Evolutionary conservation across 164 flowering plant genomes (phyloP).

Genomic region (Paratinospora sagittata): DNA sequence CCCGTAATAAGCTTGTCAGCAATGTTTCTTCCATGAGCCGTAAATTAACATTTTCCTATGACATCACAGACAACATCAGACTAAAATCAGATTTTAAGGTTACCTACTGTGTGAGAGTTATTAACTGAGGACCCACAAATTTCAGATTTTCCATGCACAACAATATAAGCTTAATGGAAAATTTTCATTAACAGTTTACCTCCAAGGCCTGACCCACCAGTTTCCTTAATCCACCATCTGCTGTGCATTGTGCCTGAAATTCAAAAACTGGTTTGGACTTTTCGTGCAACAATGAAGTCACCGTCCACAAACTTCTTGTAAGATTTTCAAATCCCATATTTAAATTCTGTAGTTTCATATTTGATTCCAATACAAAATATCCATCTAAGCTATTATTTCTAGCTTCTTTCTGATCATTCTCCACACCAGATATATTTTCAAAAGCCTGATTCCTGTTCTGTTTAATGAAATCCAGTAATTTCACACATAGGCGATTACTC

Average conservation of each 20-base stretch:
- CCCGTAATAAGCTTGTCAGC: conserved; percentile 64
- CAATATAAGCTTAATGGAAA: not conserved
- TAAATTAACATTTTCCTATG: conserved; percentile 37
- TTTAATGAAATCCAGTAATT: conserved; percentile 52
- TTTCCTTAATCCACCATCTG: conserved; percentile 15
- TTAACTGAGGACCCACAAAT: not conserved
- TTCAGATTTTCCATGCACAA: too few relatives aligned
- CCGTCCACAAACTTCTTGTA: conserved; percentile 47
- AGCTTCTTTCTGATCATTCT: conserved; percentile 20
- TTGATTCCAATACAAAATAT: conserved; percentile 66
- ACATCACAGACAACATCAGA: not conserved
- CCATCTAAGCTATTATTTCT: conserved; percentile 37
- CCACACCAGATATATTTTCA: conserved; percentile 12
- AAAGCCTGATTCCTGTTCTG: conserved; percentile 24
- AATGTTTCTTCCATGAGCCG: conserved; percentile 76
- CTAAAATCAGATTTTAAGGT: not conserved
- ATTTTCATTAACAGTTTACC: conserved; percentile 28
- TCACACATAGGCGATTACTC: conserved; percentile 45
- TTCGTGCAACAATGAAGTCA: conserved; percentile 51
- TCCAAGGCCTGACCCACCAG: conserved; percentile 24
- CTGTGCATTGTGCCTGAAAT: conserved; percentile 21
- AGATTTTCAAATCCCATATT: conserved; percentile 61
- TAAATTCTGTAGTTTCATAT: conserved; percentile 71
- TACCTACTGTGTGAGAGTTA: not conserved
- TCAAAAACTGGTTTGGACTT: conserved; percentile 34